Evolutionary conservation across 495 filamentous ascomycete genomes (phyloP).

Genomic region (Pseudevernia furfuracea): DNA sequence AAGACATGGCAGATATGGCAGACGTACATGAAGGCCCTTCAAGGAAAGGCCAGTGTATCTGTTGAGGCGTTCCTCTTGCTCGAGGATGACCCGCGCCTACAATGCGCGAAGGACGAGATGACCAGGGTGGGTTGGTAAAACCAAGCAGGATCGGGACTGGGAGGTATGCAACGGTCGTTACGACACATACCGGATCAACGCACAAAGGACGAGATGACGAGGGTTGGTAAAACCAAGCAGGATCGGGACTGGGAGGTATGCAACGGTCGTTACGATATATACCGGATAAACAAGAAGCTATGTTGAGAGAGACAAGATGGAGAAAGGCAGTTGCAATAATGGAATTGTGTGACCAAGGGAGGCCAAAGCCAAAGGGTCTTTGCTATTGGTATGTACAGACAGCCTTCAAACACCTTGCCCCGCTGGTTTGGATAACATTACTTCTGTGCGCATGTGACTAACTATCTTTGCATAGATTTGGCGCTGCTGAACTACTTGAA

Average conservation of each 20-base stretch:
- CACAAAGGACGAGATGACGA: no score
- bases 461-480: neutral
- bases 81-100: conserved; percentile 49
- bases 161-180: conserved; percentile 50
- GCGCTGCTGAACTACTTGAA: neutral
- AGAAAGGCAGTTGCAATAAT: neutral
- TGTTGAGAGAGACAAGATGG: neutral
- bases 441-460: neutral
- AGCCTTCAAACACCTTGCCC: neutral
- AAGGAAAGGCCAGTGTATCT: conserved; percentile 54
- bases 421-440: neutral
- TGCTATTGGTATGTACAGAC: neutral
- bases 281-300: no score
- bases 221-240: conserved; percentile 19
- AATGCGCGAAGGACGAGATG: conserved; percentile 41
- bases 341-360: neutral
- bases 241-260: conserved; percentile 51
- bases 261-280: conserved; percentile 48
- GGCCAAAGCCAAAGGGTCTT: neutral
- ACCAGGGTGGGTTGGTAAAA: conserved; percentile 23
- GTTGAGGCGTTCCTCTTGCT: conserved; percentile 55
- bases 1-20: conserved; percentile 37
- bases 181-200: no score
- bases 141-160: conserved; percentile 44
- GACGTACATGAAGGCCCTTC: conserved; percentile 36